Evolutionary conservation across 140 eudicot species (phyloP), one percentile per base, ranked within the genome.

Genomic region (Senecio squalidus): DNA sequence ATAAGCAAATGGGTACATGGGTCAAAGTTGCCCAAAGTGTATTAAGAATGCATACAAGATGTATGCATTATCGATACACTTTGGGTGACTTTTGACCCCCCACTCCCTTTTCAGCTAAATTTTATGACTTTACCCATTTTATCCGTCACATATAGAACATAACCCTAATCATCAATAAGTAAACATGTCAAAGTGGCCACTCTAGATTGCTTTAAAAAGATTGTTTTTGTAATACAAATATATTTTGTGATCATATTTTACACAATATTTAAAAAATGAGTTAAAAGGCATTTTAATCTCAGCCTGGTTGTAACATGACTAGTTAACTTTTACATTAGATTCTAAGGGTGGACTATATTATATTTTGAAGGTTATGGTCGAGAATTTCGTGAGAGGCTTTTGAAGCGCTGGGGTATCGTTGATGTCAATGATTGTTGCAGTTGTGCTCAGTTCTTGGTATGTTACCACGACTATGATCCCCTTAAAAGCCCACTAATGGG

Each of bases 371-470:
- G 98, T 77, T 91, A 91, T 84, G 98, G 98, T 25, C 79, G 98
- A 40, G 84, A 61, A 70, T 91, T 74, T 62, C 90, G 98, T 68
- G 98, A 91, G 69, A 78, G 98, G 80, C 84, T 91, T 27, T 75
- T 86, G 58, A 78, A 82, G 39, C 74, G 62, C 34, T 91, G 98
- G 98, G 98, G 98, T 28, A 78, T 91, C 53, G 88, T 83, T 21
- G 98, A 91, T 70, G 98, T 91, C 9, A 56, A 87, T 63, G 98
- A 91, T 64, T 91, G 98, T 65, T 91, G 98, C 81, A 91, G 96
- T 67, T 91, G 98, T 59, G 98, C 98, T 26, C 76, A 81, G 68
- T 91, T 71, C 65, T 69, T 91, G 94, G 98, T 84, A 91, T 36
- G 33, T 17, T 17, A 8, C 55, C 17, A 52, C 15, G 16, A n/a